These are phyloP conservation scores for Trichosporon sp. DNA, from an alignment of 1,284 basidiomycete genomes.

Conservation along the genomic window DNA sequence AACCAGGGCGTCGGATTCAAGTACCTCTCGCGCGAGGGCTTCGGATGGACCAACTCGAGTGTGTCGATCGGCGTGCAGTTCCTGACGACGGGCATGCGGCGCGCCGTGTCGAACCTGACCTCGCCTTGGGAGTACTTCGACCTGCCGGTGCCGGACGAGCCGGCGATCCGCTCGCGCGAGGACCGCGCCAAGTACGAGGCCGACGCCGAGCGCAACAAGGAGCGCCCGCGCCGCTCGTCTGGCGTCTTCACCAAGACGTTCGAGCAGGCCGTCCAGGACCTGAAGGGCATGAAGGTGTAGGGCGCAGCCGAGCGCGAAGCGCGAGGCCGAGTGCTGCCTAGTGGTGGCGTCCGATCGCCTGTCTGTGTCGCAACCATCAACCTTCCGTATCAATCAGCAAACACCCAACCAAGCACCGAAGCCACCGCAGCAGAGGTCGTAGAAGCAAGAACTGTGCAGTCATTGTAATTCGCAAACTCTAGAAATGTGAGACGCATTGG, in stretches of 20 bases:
- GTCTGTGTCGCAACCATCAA: no score
- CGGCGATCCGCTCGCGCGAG: slow-evolving; percentile 53
- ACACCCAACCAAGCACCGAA: no score
- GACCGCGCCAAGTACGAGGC: slow-evolving; percentile 8
- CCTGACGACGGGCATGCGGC: slow-evolving; percentile 86
- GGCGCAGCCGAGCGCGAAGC: not conserved
- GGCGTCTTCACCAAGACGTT: not conserved
- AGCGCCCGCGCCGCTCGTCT: not conserved
- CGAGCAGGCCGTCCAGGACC: not conserved
- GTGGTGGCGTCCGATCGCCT: no score
- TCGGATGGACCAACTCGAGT: slow-evolving; percentile 83
- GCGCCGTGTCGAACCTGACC: slow-evolving; percentile 80
- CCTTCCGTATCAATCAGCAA: no score
- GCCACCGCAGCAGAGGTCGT: not conserved
- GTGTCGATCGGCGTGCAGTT: slow-evolving; percentile 94
- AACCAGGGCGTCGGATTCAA: slow-evolving; percentile 98
- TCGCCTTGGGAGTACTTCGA: slow-evolving; percentile 48
- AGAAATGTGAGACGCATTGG: not conserved
- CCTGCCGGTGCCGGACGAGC: slow-evolving; percentile 52
- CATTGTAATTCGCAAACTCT: not conserved
- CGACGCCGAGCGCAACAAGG: not conserved
- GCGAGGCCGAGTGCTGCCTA: no score
- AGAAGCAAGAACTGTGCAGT: not conserved
- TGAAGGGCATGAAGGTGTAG: not conserved
- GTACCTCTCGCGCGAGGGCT: slow-evolving; percentile 91